Base-by-base conservation (phyloP, 306 rosid species). In the Alnus glutinosa region DNA sequence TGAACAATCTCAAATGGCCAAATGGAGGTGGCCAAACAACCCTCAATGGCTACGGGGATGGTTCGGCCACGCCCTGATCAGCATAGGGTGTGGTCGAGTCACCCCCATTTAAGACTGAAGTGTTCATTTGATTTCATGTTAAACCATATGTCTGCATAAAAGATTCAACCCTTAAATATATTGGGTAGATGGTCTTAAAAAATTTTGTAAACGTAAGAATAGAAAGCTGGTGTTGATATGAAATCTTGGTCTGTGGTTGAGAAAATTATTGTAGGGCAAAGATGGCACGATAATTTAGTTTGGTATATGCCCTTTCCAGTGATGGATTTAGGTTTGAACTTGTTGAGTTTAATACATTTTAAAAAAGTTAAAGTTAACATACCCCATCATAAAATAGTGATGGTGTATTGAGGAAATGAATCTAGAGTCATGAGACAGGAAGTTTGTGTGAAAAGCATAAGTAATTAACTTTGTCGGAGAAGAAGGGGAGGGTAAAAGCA, bases 381-480 rank as follows among this genome's bases (percentile, higher is more conserved):
- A 57, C 1, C 9, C 64, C 14, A 71, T 75, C 47, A 5, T n/a
- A 84, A 71, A 39, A 57, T 74, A 34, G 50, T 55, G 76, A 70
- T 39, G 71, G 19, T 48, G 32, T 8, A 46, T 55, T 7, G 47
- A 79, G 79, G 75, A 76, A 82, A 68, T 62, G 61, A 72, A 76
- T 86, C 87, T 47, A 61, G n/a, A 32, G 71, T 70, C 23, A 15
- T 39, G 70, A 79, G 48, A 64, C 67, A 77, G 55, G 74, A 48
- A 34, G 72, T 15, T 54, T 77, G 80, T 18, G 74, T 73, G 76
- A 78, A 74, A 81, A 85, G 77, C 82, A 71, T 1, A 34, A 34
- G 78, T 9, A 62, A 71, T 51, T 76, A 55, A 79, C 30, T 48
- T 28, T 23, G 30, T 19, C 7, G 63, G 80, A 58, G 71, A 66